Evolutionary conservation across 345 rosid species (phyloP).

Genomic region (Corchorus capsularis): DNA sequence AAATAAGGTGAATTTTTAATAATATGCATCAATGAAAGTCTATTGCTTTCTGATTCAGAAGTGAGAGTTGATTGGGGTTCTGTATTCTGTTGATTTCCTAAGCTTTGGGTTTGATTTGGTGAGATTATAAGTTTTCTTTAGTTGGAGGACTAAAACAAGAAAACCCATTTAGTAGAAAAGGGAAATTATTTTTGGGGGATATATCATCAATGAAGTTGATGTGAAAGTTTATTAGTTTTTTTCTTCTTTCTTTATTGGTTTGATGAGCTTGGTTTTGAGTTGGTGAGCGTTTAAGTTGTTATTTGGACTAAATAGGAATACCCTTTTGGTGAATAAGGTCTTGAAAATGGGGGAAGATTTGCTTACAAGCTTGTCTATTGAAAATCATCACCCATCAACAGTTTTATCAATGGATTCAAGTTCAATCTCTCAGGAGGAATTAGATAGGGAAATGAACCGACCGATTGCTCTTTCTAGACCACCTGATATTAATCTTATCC

Average conservation of each 20-base stretch:
- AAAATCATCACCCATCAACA: constrained; percentile 94
- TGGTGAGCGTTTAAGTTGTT: neutral
- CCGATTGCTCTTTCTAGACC: constrained; percentile 76
- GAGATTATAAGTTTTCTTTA: neutral
- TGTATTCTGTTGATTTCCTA: neutral
- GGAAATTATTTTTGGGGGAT: neutral
- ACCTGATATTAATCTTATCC: constrained; percentile 82
- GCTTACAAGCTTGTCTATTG: constrained; percentile 64
- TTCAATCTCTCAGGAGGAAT: constrained; percentile 84
- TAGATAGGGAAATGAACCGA: constrained; percentile 86
- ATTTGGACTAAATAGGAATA: neutral
- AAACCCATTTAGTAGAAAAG: neutral
- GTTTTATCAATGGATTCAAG: constrained; percentile 94
- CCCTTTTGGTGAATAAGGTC: neutral
- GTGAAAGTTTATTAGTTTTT: neutral
- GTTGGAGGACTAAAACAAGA: neutral
- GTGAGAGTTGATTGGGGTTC: neutral
- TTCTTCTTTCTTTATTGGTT: neutral
- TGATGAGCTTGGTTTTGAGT: constrained; percentile 3
- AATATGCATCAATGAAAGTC: neutral
- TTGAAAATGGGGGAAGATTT: constrained; percentile 56
- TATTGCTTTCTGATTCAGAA: neutral
- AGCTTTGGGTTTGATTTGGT: constrained; percentile 14
- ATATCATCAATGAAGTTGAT: neutral
- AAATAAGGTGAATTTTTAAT: neutral